Percentiles rank a stretch among this genome's conserved stretches.
phyloP scores from a whole-genome alignment of 257 asterid genomes.

The Fraxinus excelsior region DNA sequence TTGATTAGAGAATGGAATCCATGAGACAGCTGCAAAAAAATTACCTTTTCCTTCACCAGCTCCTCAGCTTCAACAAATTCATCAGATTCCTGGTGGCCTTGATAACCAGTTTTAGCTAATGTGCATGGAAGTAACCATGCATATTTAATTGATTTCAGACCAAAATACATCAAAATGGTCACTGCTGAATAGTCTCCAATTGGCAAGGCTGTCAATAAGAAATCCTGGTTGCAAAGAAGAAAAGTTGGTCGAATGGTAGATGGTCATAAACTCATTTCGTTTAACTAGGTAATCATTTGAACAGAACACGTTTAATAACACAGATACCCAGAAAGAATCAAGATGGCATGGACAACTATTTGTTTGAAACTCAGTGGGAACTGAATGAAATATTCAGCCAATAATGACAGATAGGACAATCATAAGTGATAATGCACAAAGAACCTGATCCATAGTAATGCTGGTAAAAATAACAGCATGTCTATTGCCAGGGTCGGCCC shows the following conservation, averaged over 20 bases:
- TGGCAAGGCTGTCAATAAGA: constrained; percentile 54
- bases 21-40: neutral
- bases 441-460: constrained; percentile 57
- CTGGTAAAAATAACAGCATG: constrained; percentile 14
- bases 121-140: constrained; percentile 87
- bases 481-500: neutral
- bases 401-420: constrained; percentile 78
- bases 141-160: constrained; percentile 86
- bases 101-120: constrained; percentile 55
- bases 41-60: constrained; percentile 88
- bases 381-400: constrained; percentile 81
- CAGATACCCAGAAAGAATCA: neutral
- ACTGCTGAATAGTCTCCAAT: constrained; percentile 91
- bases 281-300: neutral
- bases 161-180: constrained; percentile 89
- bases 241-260: neutral
- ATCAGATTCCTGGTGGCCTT: constrained; percentile 36
- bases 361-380: constrained; percentile 90
- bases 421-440: constrained; percentile 89
- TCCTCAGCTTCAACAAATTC: constrained; percentile 94
- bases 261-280: neutral
- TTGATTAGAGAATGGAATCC: neutral
- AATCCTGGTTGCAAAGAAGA: neutral
- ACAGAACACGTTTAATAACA: neutral
- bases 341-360: constrained; percentile 27